These are phyloP conservation scores for Hylodesmum podocarpum DNA, from an alignment of 306 rosid genomes.

Conservation along the genomic window DNA sequence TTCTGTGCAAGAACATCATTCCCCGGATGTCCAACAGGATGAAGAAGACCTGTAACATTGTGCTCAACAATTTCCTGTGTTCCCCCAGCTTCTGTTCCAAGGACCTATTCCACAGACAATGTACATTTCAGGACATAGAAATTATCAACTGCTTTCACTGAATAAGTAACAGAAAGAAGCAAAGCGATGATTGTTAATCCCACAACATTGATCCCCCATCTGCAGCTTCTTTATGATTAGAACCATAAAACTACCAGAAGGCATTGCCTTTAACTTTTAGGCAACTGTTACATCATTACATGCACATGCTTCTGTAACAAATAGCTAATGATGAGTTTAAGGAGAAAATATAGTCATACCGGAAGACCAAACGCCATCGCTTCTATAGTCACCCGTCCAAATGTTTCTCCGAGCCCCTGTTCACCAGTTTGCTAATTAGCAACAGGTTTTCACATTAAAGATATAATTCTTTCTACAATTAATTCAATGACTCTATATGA, in stretches of 20 bases:
- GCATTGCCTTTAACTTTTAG: background rate
- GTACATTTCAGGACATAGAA: background rate
- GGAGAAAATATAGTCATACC: constrained; percentile 52
- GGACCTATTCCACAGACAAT: constrained; percentile 54
- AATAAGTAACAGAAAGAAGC: background rate
- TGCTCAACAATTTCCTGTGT: constrained; percentile 84
- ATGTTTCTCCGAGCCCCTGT: constrained; percentile 95
- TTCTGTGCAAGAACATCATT: constrained; percentile 58
- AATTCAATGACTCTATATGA: background rate
- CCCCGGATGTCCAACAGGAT: constrained; percentile 71
- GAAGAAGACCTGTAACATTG: constrained; percentile 90
- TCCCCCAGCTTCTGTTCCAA: constrained; percentile 94
- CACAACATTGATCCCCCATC: background rate
- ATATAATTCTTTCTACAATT: background rate
- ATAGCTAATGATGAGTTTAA: background rate
- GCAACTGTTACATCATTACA: constrained; percentile 4
- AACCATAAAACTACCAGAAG: background rate
- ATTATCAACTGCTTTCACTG: background rate
- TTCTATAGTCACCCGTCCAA: constrained; percentile 91
- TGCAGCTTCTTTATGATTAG: background rate
- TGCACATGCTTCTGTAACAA: background rate
- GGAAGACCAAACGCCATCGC: constrained; percentile 96
- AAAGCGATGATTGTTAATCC: background rate
- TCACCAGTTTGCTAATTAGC: constrained; percentile 38
- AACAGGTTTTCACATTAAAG: background rate